Percentiles rank a stretch among this genome's conserved stretches.
Conservation (phyloP, 2,329 filamentous ascomycete species). For the Fusarium luffae region DNA sequence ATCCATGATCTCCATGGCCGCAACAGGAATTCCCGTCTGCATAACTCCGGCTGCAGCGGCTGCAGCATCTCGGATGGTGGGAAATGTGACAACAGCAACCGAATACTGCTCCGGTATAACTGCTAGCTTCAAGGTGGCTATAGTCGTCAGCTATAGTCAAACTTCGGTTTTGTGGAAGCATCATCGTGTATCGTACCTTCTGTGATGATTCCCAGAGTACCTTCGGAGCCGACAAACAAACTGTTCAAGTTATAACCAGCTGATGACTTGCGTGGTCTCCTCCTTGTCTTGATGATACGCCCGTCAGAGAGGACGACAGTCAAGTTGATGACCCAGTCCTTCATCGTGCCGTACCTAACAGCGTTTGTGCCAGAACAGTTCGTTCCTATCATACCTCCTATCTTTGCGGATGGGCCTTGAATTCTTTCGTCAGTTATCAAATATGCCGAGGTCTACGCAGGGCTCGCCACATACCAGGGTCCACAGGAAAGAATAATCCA, state of each 20-base stretch:
- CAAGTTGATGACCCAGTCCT: slow-evolving; percentile 86
- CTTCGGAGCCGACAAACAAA: slow-evolving; percentile 84
- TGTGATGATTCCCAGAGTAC: slow-evolving; percentile 82
- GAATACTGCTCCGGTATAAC: slow-evolving; percentile 80
- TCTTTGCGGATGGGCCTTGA: slow-evolving; percentile 73
- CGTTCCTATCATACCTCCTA: slow-evolving; percentile 85
- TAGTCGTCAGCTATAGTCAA: slow-evolving; percentile 9
- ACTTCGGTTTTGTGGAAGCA: neutral
- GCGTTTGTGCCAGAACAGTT: slow-evolving; percentile 84
- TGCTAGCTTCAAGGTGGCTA: slow-evolving; percentile 80
- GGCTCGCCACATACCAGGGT: slow-evolving; percentile 69
- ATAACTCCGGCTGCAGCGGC: slow-evolving; percentile 80
- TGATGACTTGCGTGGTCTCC: slow-evolving; percentile 81
- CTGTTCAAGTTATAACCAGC: slow-evolving; percentile 86
- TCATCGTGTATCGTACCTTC: slow-evolving; percentile 61
- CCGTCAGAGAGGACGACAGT: slow-evolving; percentile 85
- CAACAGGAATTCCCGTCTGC: slow-evolving; percentile 77
- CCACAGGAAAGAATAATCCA: slow-evolving; percentile 90
- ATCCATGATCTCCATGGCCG: slow-evolving; percentile 88
- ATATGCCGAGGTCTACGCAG: neutral
- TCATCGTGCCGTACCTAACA: slow-evolving; percentile 86
- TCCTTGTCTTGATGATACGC: slow-evolving; percentile 80
- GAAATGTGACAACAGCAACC: slow-evolving; percentile 84
- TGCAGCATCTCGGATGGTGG: slow-evolving; percentile 79
- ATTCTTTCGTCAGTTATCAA: neutral